phyloP scores from a whole-genome alignment of 495 filamentous ascomycete species.

The Xylaria nigripes region DNA sequence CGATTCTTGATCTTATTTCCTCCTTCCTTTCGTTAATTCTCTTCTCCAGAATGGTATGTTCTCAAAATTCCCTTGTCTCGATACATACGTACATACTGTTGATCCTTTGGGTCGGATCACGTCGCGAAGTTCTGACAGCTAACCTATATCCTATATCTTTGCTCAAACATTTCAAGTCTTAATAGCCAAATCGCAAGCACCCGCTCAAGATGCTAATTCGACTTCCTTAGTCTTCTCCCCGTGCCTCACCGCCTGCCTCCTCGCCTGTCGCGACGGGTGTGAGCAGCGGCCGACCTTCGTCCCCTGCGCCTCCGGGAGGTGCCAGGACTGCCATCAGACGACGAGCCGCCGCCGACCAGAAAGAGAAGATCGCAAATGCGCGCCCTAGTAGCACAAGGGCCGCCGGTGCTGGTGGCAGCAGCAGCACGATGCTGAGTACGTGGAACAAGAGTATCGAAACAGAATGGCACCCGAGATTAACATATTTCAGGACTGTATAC shows the following conservation, averaged over 20 bases:
- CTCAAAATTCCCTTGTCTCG: not conserved
- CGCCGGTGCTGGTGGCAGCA: slow-evolving; percentile 90
- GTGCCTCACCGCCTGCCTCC: slow-evolving; percentile 54
- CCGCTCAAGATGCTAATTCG: not conserved
- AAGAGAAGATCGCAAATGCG: slow-evolving; percentile 86
- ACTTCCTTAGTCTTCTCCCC: slow-evolving; percentile 59
- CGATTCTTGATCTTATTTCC: not conserved
- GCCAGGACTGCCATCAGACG: slow-evolving; percentile 90
- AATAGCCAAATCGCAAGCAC: not conserved
- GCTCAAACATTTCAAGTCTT: not conserved
- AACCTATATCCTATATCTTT: not conserved
- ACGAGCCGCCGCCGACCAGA: slow-evolving; percentile 89
- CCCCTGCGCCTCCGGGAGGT: slow-evolving; percentile 85
- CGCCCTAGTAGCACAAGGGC: slow-evolving; percentile 84
- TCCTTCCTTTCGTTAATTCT: not conserved
- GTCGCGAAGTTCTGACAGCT: slow-evolving; percentile 1
- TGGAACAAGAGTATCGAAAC: slow-evolving; percentile 1
- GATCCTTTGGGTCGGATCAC: not conserved
- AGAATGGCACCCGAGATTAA: not conserved
- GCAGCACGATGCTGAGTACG: slow-evolving; percentile 93
- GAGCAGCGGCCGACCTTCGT: slow-evolving; percentile 66
- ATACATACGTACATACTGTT: not conserved
- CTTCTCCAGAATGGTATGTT: slow-evolving; percentile 9
- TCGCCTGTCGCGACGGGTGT: slow-evolving; percentile 48
- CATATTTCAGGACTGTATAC: slow-evolving; percentile 72